Conservation (phyloP, 2,329 filamentous ascomycete species). For the Magnaporthiopsis incrustans region DNA sequence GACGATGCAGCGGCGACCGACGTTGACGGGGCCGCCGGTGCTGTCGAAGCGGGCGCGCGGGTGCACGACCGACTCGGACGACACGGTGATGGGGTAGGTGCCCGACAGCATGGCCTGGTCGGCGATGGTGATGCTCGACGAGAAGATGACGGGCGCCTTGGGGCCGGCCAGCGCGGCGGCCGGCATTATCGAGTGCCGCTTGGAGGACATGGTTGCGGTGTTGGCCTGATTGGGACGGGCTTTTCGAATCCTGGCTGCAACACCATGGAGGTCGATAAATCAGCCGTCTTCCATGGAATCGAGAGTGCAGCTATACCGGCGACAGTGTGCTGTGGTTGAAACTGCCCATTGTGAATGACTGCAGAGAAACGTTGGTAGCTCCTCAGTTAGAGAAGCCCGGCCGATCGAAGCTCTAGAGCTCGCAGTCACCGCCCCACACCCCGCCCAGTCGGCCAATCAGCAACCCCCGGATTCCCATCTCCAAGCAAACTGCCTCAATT, state of each 20-base stretch:
- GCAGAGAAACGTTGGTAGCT: too few relatives aligned
- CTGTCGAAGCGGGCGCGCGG: conserved; percentile 76
- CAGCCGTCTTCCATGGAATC: not conserved
- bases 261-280: not conserved
- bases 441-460: conserved; percentile 5
- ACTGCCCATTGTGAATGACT: not conserved
- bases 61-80: conserved; percentile 74
- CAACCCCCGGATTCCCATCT: conserved; percentile 5
- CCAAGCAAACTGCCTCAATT: conserved; percentile 9
- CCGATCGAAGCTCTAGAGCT: not conserved
- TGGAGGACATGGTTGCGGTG: conserved; percentile 26
- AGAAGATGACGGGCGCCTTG: conserved; percentile 54
- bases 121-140: conserved; percentile 45
- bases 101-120: conserved; percentile 59
- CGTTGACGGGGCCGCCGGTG: conserved; percentile 66
- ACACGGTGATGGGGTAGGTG: conserved; percentile 69
- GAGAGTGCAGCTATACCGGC: not conserved
- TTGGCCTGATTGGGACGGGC: too few relatives aligned
- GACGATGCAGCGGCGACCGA: conserved; percentile 76
- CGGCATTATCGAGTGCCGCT: conserved; percentile 50
- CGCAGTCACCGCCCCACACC: conserved; percentile 1
- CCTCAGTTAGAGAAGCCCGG: too few relatives aligned
- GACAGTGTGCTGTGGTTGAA: not conserved
- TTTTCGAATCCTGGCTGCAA: not conserved
- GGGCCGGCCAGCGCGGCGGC: conserved; percentile 44